A percentile compares a stretch with the other conserved stretches of the same genome.
phyloP scores from a whole-genome alignment of 768 basidiomycete species.

The Leucocoprinus leucothites region DNA sequence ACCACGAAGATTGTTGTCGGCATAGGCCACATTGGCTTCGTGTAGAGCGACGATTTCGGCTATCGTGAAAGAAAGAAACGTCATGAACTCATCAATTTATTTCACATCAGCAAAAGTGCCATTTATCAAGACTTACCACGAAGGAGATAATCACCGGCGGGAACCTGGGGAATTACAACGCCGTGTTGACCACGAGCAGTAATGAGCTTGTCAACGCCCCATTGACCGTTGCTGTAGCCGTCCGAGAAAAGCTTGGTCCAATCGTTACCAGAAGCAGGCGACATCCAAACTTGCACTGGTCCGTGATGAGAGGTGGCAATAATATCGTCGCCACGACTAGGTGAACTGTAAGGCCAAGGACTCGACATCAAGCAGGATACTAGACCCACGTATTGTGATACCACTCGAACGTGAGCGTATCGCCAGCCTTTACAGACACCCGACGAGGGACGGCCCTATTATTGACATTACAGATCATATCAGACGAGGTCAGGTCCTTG shows the following conservation, averaged over 20 bases:
- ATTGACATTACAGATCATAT: constrained; percentile 31
- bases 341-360: background rate
- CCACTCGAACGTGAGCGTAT: too few relatives aligned
- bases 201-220: constrained; percentile 32
- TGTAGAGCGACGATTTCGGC: too few relatives aligned
- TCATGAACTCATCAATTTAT: too few relatives aligned
- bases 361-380: background rate
- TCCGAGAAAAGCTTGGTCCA: constrained; percentile 34
- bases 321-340: constrained; percentile 33
- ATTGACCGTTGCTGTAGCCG: constrained; percentile 21
- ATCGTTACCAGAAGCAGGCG: constrained; percentile 24
- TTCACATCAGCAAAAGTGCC: too few relatives aligned
- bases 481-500: constrained; percentile 29
- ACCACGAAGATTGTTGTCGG: too few relatives aligned
- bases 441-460: constrained; percentile 26
- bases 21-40: too few relatives aligned
- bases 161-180: constrained; percentile 29
- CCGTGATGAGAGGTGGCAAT: constrained; percentile 33
- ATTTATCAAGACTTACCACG: too few relatives aligned
- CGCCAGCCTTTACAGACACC: constrained; percentile 21
- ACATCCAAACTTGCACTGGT: constrained; percentile 32
- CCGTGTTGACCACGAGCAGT: constrained; percentile 28
- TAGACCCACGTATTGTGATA: too few relatives aligned
- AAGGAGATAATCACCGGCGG: constrained; percentile 18
- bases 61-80: too few relatives aligned